A percentile compares a stretch with the other conserved stretches of the same genome.
phyloP scores from a whole-genome alignment of 495 filamentous ascomycete species.

The Penicillium argentinense region DNA sequence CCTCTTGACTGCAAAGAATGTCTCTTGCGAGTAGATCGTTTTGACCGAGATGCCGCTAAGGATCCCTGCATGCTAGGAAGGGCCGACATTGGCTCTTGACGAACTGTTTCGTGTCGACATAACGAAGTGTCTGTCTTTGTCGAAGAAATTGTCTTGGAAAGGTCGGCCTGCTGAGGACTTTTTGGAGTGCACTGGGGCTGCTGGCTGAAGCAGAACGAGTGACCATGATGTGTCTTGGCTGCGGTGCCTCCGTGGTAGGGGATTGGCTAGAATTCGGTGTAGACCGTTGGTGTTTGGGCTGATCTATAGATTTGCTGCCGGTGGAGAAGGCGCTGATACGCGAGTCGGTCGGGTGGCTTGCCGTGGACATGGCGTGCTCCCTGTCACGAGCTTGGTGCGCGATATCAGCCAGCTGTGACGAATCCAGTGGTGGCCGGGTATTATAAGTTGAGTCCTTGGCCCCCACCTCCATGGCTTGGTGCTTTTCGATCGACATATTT shows the following conservation, averaged over 20 bases:
- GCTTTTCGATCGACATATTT: too few species aligned
- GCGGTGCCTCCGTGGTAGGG: too few species aligned
- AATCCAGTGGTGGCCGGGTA: neutral
- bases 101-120: neutral
- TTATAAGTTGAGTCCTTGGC: neutral
- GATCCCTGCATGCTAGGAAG: constrained; percentile 15
- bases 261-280: too few species aligned
- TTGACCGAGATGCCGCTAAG: constrained; percentile 10
- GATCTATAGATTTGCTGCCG: too few species aligned
- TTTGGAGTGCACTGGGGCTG: too few species aligned
- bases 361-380: constrained; percentile 11
- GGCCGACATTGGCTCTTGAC: neutral
- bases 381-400: neutral
- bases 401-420: constrained; percentile 3
- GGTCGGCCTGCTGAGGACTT: too few species aligned
- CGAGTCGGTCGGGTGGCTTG: neutral
- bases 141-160: neutral
- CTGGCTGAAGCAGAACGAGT: too few species aligned
- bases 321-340: neutral
- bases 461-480: neutral
- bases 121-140: neutral
- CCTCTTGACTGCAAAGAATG: constrained; percentile 9
- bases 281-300: neutral
- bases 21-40: constrained; percentile 8
- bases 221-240: too few species aligned